phyloP scores from a whole-genome alignment of 2,329 filamentous ascomycete genomes.

The Arthroderma uncinatum region DNA sequence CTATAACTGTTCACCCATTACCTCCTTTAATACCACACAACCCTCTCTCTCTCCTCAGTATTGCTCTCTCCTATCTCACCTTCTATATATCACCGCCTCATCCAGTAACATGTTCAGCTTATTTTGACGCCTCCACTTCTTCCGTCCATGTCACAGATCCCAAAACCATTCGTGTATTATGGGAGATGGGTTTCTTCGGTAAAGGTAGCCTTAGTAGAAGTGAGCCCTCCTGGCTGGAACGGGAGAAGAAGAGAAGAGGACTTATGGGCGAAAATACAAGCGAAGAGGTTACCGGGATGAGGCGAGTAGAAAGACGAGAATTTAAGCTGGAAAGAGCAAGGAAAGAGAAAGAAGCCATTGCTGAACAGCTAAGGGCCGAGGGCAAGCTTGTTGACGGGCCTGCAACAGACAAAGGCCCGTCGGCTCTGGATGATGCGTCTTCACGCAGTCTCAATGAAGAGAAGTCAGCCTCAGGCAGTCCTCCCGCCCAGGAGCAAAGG shows the following conservation, averaged over 20 bases:
- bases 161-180: constrained; percentile 64
- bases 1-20: constrained; percentile 69
- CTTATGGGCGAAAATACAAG: constrained; percentile 57
- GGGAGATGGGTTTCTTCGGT: constrained; percentile 96
- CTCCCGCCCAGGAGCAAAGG: neutral
- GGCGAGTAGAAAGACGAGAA: constrained; percentile 68
- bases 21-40: constrained; percentile 86
- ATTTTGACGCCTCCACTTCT: constrained; percentile 70
- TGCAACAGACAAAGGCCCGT: neutral
- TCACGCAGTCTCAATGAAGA: neutral
- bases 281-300: constrained; percentile 65
- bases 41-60: constrained; percentile 72
- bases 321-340: constrained; percentile 89
- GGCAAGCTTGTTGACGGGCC: constrained; percentile 5
- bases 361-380: constrained; percentile 54
- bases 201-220: constrained; percentile 88
- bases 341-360: constrained; percentile 71
- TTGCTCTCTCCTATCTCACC: constrained; percentile 64
- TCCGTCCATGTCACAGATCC: constrained; percentile 76
- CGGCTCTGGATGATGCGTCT: neutral
- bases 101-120: constrained; percentile 54
- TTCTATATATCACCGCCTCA: constrained; percentile 57
- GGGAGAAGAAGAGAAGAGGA: constrained; percentile 63
- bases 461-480: no score
- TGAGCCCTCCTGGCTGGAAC: constrained; percentile 84